Conservation (phyloP, 2,329 filamentous ascomycete genomes). For the Pyricularia grisea region DNA sequence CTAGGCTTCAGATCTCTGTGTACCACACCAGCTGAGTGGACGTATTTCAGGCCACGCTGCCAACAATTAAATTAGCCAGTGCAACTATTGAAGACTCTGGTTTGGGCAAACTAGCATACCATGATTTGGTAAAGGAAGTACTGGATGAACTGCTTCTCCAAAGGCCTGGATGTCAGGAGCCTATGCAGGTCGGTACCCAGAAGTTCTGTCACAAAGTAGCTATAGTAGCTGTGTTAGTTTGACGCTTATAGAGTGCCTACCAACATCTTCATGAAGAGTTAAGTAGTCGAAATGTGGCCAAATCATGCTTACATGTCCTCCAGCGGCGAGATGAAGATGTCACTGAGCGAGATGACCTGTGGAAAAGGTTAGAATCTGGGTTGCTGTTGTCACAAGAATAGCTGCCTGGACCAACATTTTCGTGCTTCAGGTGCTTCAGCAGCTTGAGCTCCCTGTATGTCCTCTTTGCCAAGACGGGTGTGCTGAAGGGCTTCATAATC, state of each 20-base stretch:
- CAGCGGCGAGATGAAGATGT: slow-evolving; percentile 98
- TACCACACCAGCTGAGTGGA: slow-evolving; percentile 95
- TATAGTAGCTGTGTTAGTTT: slow-evolving; percentile 25
- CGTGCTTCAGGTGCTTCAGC: slow-evolving; percentile 90
- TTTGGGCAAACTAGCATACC: slow-evolving; percentile 40
- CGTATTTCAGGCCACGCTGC: slow-evolving; percentile 95
- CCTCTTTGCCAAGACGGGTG: slow-evolving; percentile 93
- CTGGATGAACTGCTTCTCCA: slow-evolving; percentile 99
- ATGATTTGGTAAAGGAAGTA: slow-evolving; percentile 99
- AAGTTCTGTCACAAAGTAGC: slow-evolving; percentile 97
- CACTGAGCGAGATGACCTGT: slow-evolving; percentile 93
- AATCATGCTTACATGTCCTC: slow-evolving; percentile 79
- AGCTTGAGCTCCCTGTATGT: slow-evolving; percentile 97
- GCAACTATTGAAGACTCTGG: neutral
- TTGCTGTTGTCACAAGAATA: neutral
- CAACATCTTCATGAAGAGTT: slow-evolving; percentile 6
- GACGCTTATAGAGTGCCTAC: neutral
- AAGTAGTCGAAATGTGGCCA: neutral
- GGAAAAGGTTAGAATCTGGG: slow-evolving; percentile 9
- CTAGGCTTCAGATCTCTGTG: slow-evolving; percentile 97
- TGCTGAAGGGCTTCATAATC: slow-evolving; percentile 99
- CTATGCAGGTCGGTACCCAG: slow-evolving; percentile 94
- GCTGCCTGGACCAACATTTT: slow-evolving; percentile 60
- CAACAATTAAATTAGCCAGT: slow-evolving; percentile 3
- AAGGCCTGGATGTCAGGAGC: slow-evolving; percentile 84